Evolutionary conservation across 441 rosid species (phyloP), one percentile per base, ranked within the genome.

Genomic region (Iberis amara): DNA sequence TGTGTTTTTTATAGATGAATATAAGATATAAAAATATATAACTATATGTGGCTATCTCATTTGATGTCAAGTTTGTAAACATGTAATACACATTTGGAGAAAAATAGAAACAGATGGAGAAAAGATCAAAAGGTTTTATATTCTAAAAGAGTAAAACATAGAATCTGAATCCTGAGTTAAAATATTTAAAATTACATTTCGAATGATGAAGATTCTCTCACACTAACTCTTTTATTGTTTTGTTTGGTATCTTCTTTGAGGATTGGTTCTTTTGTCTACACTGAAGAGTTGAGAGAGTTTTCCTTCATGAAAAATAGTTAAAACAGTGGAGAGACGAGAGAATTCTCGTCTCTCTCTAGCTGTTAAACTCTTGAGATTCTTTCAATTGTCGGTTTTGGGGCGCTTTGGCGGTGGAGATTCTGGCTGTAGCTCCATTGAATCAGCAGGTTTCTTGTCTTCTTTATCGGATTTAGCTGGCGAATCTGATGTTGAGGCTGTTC

Each of bases 401-500:
- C 71, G 71, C 47, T 66, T 66, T 47, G 71, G 44, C 57, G 36
- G 47, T 6, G 62, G 66, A 40, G 71, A 42, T 37, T 60, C 66
- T 36, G 51, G 56, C 35, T 66, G 65, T 21, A 36, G 43, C 46
- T 48, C 66, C 24, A 53, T 45, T 12, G 54, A n/a, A 8, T 42
- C 62, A 36, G 37, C 57, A 7, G 44, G 8, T 31, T 61, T 67
- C 44, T 67, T 49, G 37, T 42, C 62, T 48, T 47, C 54, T 48
- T 61, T 41, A 39, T 66, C 43, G 1, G 71, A 23, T 66, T 53
- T 31, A 49, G 66, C 12, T 37, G 62, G 32, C 0, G 58, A 30
- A 55, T 66, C 71, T 42, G 85, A 78, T 39, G 89, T 64, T 5
- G 85, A 62, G 32, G 68, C 69, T 73, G 80, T 79, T 45, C 66